Conservation (phyloP, 306 rosid genomes). For the Rubus idaeus region DNA sequence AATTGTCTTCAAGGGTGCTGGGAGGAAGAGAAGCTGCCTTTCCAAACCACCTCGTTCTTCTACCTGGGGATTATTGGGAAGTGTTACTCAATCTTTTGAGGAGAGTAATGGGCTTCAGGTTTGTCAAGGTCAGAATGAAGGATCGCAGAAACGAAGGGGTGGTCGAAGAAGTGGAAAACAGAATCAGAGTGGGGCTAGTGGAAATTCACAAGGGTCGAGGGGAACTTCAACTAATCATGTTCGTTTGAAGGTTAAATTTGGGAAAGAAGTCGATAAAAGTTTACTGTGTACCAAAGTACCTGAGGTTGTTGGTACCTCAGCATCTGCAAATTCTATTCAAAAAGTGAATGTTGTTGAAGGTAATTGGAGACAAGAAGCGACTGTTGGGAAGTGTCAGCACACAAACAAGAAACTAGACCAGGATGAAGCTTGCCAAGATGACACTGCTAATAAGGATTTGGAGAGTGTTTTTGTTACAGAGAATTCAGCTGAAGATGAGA, state of each 20-base stretch:
- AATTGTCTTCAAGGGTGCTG: constrained; percentile 45
- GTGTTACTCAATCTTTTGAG: constrained; percentile 53
- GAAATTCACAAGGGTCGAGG: constrained; percentile 45
- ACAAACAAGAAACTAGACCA: constrained; percentile 35
- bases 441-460: constrained; percentile 43
- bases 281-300: constrained; percentile 50
- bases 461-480: constrained; percentile 37
- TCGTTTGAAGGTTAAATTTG: constrained; percentile 82
- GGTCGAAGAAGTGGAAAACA: constrained; percentile 42
- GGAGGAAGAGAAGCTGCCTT: constrained; percentile 79
- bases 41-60: constrained; percentile 76
- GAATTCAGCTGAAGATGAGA: constrained; percentile 44
- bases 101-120: constrained; percentile 44
- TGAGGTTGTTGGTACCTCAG: constrained; percentile 43
- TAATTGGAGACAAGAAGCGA: constrained; percentile 33
- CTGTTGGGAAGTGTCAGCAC: constrained; percentile 34
- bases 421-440: constrained; percentile 33
- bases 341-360: constrained; percentile 35
- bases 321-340: constrained; percentile 40
- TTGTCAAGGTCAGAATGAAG: constrained; percentile 46
- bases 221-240: constrained; percentile 48
- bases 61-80: constrained; percentile 75
- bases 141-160: constrained; percentile 47
- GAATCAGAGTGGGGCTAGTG: constrained; percentile 45
- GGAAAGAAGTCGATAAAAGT: constrained; percentile 55